Base-by-base conservation (phyloP, 306 rosid species). In the Cicer cuneatum region DNA sequence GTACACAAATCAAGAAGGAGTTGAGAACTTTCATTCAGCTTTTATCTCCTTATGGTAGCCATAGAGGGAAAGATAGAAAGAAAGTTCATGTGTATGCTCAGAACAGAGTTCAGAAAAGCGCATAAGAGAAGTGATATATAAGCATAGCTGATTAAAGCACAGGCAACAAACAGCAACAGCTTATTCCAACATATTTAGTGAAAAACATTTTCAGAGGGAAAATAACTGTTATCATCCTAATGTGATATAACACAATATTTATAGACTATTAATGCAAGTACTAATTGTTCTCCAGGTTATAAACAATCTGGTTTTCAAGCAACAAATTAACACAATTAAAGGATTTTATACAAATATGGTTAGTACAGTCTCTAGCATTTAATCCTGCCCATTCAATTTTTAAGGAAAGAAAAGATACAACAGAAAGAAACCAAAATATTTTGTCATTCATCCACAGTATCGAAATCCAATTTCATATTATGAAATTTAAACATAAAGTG, bases 1-100 rank as follows among this genome's bases (percentile, higher is more conserved):
- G 46, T 21, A 68, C 66, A 35, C 41, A 78, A 42, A 63, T 42
- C 35, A 51, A 69, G 72, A 59, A 67, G 59, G 77, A 77, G 8
- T 62, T 68, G 18, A 69, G 7, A 74, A 68, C 68, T 69, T 35
- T 16, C 51, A 57, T 65, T 71, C 71, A 40, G 45, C 7, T 12
- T 81, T 76, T 39, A 42, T 49, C 54, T 40, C 52, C 35, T n/a
- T 38, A 66, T 10, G 65, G 54, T 39, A 40, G 16, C 43, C 63
- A 59, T 48, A 66, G 21, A 58, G 11, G 14, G 58, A 14, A 15
- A 56, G 47, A 73, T n/a, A 7, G 15, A 10, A 29, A 80, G 59
- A 13, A 40, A 74, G 14, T 2, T 29, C 52, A 43, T 52, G 64
- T 11, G 38, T 24, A 74, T 74, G 16, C 42, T 37, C 3, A 38